Evolutionary conservation across 805 yeast genomes (phyloP).

Genomic region (Peterozyma xylosa): DNA sequence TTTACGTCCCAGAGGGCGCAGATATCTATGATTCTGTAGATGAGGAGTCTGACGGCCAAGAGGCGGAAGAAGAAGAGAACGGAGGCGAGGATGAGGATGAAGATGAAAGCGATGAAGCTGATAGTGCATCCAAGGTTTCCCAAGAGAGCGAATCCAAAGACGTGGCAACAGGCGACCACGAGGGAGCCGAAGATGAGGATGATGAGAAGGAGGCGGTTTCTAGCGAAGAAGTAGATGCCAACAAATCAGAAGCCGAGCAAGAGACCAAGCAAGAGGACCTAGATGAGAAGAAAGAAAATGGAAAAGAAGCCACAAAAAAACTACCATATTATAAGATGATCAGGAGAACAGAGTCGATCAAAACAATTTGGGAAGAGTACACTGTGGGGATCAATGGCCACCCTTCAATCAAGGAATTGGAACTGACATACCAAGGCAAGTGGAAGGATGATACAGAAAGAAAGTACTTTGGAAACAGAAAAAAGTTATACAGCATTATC

Average conservation of each 20-base stretch:
- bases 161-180: neutral
- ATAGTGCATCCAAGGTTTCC: neutral
- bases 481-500: conserved; percentile 5
- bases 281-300: too few species aligned
- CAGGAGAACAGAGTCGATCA: conserved; percentile 6
- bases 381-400: conserved; percentile 30
- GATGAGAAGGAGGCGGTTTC: neutral
- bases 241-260: neutral
- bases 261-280: neutral
- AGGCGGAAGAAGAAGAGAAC: neutral
- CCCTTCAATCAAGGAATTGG: conserved; percentile 30
- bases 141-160: too few species aligned
- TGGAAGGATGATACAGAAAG: conserved; percentile 24
- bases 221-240: neutral
- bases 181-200: neutral
- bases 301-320: neutral
- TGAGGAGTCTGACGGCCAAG: neutral
- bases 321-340: conserved; percentile 5
- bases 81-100: neutral
- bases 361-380: conserved; percentile 20
- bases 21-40: neutral
- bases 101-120: neutral
- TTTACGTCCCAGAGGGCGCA: conserved; percentile 4
- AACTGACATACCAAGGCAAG: conserved; percentile 28
- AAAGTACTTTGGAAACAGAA: conserved; percentile 7